phyloP scores from a whole-genome alignment of 148 eudicot genomes.

The Rhododendron griersonianum region DNA sequence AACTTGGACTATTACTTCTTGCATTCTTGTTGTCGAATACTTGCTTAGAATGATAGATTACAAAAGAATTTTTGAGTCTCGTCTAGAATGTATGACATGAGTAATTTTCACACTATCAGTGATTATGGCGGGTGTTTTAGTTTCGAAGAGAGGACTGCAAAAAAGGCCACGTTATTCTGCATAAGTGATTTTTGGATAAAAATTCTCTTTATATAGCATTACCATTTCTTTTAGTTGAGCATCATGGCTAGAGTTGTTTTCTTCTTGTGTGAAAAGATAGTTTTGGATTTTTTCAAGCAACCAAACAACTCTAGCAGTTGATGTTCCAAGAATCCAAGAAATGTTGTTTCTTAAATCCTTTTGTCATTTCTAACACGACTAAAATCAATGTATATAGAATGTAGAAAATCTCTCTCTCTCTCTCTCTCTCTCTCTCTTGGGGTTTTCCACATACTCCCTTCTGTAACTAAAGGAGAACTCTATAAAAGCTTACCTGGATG shows the following conservation, averaged over 20 bases:
- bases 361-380: background rate
- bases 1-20: background rate
- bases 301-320: background rate
- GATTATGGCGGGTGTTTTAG: background rate
- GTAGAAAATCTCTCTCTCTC: background rate
- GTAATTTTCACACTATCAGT: background rate
- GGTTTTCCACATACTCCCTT: background rate
- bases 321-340: background rate
- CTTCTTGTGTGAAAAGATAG: background rate
- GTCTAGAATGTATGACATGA: background rate
- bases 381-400: background rate
- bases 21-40: background rate
- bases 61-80: background rate
- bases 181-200: background rate
- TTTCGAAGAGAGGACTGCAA: background rate
- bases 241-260: background rate
- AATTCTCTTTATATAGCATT: background rate
- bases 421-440: no score
- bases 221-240: background rate
- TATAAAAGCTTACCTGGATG: slow-evolving; percentile 33
- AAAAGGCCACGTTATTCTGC: background rate
- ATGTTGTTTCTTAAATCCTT: background rate
- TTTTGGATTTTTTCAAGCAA: background rate
- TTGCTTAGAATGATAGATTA: background rate
- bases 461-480: background rate